These are phyloP conservation scores for Cicer bijugum DNA, from an alignment of 306 rosid genomes.

Conservation along the genomic window DNA sequence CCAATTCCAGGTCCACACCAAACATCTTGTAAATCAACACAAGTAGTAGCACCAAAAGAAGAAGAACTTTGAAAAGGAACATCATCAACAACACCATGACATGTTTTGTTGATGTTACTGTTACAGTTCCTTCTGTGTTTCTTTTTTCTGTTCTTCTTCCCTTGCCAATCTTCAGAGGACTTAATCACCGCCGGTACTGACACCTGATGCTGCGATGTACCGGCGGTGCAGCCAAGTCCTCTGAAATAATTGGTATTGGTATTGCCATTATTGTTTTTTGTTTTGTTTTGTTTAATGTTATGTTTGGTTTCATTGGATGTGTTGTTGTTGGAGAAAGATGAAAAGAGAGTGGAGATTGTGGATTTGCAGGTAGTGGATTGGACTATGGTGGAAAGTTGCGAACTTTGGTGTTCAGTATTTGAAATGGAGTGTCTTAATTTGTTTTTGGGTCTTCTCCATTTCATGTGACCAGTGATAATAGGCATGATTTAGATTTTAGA, in stretches of 20 bases:
- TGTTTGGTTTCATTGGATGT: slow-evolving; percentile 54
- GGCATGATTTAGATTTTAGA: slow-evolving; percentile 56
- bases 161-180: slow-evolving; percentile 82
- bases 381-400: slow-evolving; percentile 56
- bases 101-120: slow-evolving; percentile 46
- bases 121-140: slow-evolving; percentile 53
- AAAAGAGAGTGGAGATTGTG: slow-evolving; percentile 80
- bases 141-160: slow-evolving; percentile 66
- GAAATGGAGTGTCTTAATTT: slow-evolving; percentile 62
- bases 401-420: slow-evolving; percentile 61
- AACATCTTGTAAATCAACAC: slow-evolving; percentile 71
- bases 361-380: slow-evolving; percentile 77
- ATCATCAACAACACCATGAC: slow-evolving; percentile 52
- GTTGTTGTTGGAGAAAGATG: slow-evolving; percentile 57
- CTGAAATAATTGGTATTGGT: slow-evolving; percentile 57
- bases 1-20: slow-evolving; percentile 99
- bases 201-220: slow-evolving; percentile 79
- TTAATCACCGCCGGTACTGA: slow-evolving; percentile 85
- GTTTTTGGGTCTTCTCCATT: slow-evolving; percentile 74
- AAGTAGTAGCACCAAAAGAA: no score
- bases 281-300: slow-evolving; percentile 46
- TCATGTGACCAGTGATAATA: slow-evolving; percentile 57
- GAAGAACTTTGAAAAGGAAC: background rate
- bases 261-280: slow-evolving; percentile 54
- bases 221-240: slow-evolving; percentile 84